Conservation (phyloP, 331 rosid species). For the Cucumis variabilis region DNA sequence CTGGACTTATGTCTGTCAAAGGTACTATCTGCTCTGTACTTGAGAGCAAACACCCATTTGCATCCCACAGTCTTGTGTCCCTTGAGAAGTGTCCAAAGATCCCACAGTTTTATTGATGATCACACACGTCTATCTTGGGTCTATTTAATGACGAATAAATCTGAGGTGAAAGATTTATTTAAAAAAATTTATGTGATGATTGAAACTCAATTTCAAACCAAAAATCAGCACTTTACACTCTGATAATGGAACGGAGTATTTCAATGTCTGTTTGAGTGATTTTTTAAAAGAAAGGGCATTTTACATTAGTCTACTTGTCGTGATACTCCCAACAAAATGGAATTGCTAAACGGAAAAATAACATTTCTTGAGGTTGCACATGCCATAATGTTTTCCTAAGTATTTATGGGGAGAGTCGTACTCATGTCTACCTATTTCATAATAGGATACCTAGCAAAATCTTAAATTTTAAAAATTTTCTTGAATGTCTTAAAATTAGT, state of each 20-base stretch:
- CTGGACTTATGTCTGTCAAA: too few relatives aligned
- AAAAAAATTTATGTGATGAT: not conserved
- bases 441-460: not conserved
- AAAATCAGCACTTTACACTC: not conserved
- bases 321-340: not conserved
- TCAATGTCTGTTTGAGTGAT: not conserved
- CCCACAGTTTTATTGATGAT: too few relatives aligned
- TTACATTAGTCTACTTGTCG: not conserved
- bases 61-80: too few relatives aligned
- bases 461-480: not conserved
- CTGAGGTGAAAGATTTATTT: not conserved
- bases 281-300: too few relatives aligned
- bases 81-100: too few relatives aligned
- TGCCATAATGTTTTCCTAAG: not conserved
- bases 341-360: not conserved
- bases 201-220: not conserved
- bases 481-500: not conserved
- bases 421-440: not conserved
- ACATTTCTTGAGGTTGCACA: not conserved
- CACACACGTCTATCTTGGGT: too few relatives aligned
- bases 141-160: not conserved
- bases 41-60: too few relatives aligned
- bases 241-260: not conserved
- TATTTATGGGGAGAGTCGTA: not conserved
- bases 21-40: too few relatives aligned